Percentiles rank a stretch among this genome's conserved stretches.
Conservation (phyloP, 2,329 filamentous ascomycete species). For the Dactylellina haptotyla region DNA sequence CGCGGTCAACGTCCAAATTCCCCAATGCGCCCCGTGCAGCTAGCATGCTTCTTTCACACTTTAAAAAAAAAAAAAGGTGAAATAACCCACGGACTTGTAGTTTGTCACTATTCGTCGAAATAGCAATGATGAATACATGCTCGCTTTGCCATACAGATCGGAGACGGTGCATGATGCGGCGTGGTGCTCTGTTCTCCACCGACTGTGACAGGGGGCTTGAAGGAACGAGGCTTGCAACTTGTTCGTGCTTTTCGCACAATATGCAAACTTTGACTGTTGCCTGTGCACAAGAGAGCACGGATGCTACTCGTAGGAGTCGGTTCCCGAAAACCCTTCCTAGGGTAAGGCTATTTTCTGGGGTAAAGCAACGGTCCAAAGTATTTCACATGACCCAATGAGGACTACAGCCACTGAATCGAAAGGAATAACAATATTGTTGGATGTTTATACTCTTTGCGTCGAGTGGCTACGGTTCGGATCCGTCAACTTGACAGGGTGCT, state of each 20-base stretch:
- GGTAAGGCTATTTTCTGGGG: constrained; percentile 13
- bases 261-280: neutral
- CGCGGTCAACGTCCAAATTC: constrained; percentile 13
- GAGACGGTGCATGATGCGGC: constrained; percentile 44
- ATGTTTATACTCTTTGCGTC: neutral
- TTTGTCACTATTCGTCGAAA: neutral
- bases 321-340: constrained; percentile 25
- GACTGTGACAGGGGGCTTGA: constrained; percentile 12
- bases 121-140: neutral
- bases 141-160: constrained; percentile 35
- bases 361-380: neutral
- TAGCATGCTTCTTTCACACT: too few relatives aligned
- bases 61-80: constrained; percentile 19
- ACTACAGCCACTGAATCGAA: too few relatives aligned
- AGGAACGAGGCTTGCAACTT: neutral
- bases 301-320: constrained; percentile 20
- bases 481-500: neutral
- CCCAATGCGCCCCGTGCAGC: too few relatives aligned
- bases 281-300: constrained; percentile 17
- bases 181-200: constrained; percentile 12
- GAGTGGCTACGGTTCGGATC: constrained; percentile 7
- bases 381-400: constrained; percentile 8
- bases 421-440: too few relatives aligned
- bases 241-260: neutral
- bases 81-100: too few relatives aligned